A percentile compares a stretch with the other conserved stretches of the same genome.
Conservation (phyloP, 2,329 filamentous ascomycete genomes). For the Ilyonectria mors-panacis region DNA sequence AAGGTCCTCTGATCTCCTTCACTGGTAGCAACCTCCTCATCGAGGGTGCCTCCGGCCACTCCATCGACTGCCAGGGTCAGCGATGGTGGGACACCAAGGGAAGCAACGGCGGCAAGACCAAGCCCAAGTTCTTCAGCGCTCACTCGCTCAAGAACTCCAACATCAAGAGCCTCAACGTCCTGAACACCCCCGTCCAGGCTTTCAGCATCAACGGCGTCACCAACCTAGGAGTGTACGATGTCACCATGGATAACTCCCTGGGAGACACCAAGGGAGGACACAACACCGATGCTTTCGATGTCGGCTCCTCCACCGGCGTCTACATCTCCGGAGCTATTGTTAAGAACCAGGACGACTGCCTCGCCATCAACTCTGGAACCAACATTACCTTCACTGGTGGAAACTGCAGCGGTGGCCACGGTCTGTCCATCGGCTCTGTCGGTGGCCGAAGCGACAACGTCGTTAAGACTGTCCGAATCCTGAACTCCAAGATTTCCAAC, state of each 20-base stretch:
- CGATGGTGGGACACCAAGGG: slow-evolving; percentile 75
- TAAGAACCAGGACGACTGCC: slow-evolving; percentile 74
- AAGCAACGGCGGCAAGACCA: slow-evolving; percentile 71
- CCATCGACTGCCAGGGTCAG: slow-evolving; percentile 69
- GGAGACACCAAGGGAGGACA: slow-evolving; percentile 56
- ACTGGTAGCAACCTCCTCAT: slow-evolving; percentile 70
- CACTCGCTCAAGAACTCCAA: slow-evolving; percentile 55
- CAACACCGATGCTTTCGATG: slow-evolving; percentile 74
- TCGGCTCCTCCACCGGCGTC: slow-evolving; percentile 64
- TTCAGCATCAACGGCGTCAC: slow-evolving; percentile 57
- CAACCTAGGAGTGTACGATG: slow-evolving; percentile 52
- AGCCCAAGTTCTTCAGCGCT: slow-evolving; percentile 74
- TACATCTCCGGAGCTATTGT: slow-evolving; percentile 67
- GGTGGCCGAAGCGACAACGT: slow-evolving; percentile 66
- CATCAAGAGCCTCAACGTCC: slow-evolving; percentile 56
- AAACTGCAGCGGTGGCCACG: slow-evolving; percentile 61
- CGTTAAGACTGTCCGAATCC: slow-evolving; percentile 66
- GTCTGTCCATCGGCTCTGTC: slow-evolving; percentile 60
- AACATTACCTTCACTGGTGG: slow-evolving; percentile 63
- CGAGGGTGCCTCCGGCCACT: slow-evolving; percentile 62
- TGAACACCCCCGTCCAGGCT: slow-evolving; percentile 60
- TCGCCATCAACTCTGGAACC: slow-evolving; percentile 69
- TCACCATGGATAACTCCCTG: slow-evolving; percentile 58
- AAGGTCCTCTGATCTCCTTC: slow-evolving; percentile 74
- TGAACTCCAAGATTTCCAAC: slow-evolving; percentile 64